Evolutionary conservation across 164 flowering plant species (phyloP).

Genomic region (Taxillus chinensis): DNA sequence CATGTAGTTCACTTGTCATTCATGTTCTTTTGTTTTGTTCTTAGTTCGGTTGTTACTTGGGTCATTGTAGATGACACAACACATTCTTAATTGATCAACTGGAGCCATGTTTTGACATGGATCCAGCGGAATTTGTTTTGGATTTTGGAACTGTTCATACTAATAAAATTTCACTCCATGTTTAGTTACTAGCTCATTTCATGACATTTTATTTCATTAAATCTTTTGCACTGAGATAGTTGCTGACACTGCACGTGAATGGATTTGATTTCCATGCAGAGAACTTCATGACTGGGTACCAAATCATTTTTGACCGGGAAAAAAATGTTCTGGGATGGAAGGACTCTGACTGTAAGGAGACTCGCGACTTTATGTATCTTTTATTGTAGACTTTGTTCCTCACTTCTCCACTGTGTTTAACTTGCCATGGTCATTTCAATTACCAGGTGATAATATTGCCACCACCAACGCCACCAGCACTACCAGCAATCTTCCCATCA

Average conservation of each 20-base stretch:
- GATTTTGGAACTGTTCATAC: too few species aligned
- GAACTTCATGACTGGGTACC: conserved; percentile 87
- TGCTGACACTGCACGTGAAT: not conserved
- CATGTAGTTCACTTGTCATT: too few species aligned
- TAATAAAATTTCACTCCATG: too few species aligned
- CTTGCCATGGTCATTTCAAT: not conserved
- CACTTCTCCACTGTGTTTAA: not conserved
- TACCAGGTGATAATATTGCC: conserved; percentile 27
- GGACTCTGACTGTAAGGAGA: conserved; percentile 59
- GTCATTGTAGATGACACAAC: too few species aligned
- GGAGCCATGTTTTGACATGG: too few species aligned
- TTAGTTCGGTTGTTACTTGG: too few species aligned
- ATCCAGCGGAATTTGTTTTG: too few species aligned
- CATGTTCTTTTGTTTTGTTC: too few species aligned
- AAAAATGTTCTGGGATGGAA: conserved; percentile 70
- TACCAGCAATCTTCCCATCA: conserved; percentile 18
- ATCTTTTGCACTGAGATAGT: not conserved
- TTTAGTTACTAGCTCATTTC: too few species aligned
- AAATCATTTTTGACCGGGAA: conserved; percentile 69
- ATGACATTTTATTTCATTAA: too few species aligned
- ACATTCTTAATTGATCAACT: too few species aligned
- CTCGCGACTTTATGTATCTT: not conserved
- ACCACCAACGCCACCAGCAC: conserved; percentile 7
- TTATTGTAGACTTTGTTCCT: not conserved
- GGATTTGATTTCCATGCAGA: conserved; percentile 27